Conservation (phyloP, 1,284 basidiomycete genomes). For the Sporisorium scitamineum region DNA sequence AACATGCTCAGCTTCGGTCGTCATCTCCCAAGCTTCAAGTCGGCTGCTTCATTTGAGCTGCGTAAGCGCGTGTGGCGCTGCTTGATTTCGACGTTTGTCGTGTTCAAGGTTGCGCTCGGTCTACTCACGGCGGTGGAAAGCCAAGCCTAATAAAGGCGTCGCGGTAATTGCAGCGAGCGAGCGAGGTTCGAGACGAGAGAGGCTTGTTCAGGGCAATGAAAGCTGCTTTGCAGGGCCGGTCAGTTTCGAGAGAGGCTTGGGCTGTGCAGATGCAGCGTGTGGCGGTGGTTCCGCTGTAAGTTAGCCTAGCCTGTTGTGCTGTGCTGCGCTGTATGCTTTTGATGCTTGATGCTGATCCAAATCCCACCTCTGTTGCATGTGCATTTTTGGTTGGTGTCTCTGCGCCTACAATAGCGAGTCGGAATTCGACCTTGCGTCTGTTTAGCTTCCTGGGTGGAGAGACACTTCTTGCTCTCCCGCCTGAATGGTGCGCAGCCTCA, state of each 20-base stretch:
- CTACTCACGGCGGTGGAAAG: neutral
- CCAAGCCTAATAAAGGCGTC: neutral
- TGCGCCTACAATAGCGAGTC: neutral
- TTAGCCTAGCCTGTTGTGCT: neutral
- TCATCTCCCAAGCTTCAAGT: neutral
- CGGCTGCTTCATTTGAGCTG: neutral
- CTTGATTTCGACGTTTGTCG: neutral
- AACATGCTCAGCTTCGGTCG: neutral
- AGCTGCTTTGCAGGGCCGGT: neutral
- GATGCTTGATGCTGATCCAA: neutral
- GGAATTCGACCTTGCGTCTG: neutral
- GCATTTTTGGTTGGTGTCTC: too few species aligned
- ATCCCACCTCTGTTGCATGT: neutral
- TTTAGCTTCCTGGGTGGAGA: neutral
- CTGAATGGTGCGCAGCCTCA: too few species aligned
- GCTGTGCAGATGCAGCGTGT: conserved; percentile 3
- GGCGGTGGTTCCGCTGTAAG: neutral
- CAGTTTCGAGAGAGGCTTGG: neutral
- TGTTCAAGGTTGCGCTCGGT: too few species aligned
- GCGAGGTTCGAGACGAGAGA: neutral
- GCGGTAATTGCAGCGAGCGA: neutral
- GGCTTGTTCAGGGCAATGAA: neutral
- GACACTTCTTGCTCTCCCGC: too few species aligned
- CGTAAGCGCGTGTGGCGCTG: neutral
- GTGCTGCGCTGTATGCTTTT: neutral